Percentiles rank a stretch among this genome's conserved stretches.
These are phyloP conservation scores for Wickerhamomyces subpelliculosus DNA, from an alignment of 805 yeast genomes.

Conservation along the genomic window DNA sequence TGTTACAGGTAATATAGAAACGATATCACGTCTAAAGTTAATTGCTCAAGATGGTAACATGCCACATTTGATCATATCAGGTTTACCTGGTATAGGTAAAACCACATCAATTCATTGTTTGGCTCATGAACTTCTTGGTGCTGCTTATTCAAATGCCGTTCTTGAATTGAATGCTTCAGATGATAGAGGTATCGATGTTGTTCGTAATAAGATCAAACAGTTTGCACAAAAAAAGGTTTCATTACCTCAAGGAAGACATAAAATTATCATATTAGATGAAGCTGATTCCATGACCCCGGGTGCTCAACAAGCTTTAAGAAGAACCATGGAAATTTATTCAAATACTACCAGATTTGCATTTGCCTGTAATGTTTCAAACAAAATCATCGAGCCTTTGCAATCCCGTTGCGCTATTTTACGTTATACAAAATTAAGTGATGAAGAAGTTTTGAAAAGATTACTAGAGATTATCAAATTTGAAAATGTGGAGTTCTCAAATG, in stretches of 20 bases:
- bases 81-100: slow-evolving; percentile 96
- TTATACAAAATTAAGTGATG: slow-evolving; percentile 74
- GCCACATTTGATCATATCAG: slow-evolving; percentile 95
- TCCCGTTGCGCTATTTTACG: slow-evolving; percentile 93
- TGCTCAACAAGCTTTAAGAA: slow-evolving; percentile 88
- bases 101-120: slow-evolving; percentile 91
- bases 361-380: slow-evolving; percentile 92
- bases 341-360: slow-evolving; percentile 96
- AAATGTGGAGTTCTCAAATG: slow-evolving; percentile 71
- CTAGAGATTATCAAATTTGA: slow-evolving; percentile 66
- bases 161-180: slow-evolving; percentile 93
- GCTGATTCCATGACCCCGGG: slow-evolving; percentile 97
- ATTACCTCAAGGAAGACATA: slow-evolving; percentile 84
- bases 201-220: slow-evolving; percentile 85
- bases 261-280: slow-evolving; percentile 88
- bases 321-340: slow-evolving; percentile 95
- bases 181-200: slow-evolving; percentile 96
- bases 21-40: slow-evolving; percentile 73
- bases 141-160: slow-evolving; percentile 70
- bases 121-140: slow-evolving; percentile 77
- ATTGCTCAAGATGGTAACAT: slow-evolving; percentile 91
- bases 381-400: slow-evolving; percentile 94
- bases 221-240: slow-evolving; percentile 93
- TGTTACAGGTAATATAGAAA: slow-evolving; percentile 90
- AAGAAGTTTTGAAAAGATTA: slow-evolving; percentile 73